Conservation (phyloP, 2,329 filamentous ascomycete genomes). For the Penicillium glabrum region DNA sequence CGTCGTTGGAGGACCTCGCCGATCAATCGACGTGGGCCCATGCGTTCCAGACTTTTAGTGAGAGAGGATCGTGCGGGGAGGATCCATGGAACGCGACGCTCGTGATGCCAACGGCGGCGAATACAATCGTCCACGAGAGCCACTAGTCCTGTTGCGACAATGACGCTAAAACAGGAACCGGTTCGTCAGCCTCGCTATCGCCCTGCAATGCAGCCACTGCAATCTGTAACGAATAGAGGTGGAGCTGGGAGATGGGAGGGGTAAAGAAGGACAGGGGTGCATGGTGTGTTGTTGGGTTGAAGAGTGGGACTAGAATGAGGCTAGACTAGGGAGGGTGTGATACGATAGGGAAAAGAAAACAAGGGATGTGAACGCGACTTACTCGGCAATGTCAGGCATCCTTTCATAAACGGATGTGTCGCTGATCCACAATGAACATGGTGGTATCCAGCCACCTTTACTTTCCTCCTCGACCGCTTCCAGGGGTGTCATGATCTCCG, state of each 20-base stretch:
- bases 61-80: slow-evolving; percentile 54
- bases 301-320: neutral
- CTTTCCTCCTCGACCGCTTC: slow-evolving; percentile 70
- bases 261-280: neutral
- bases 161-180: slow-evolving; percentile 58
- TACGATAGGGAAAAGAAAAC: neutral
- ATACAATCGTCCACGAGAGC: slow-evolving; percentile 90
- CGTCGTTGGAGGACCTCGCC: slow-evolving; percentile 63
- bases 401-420: slow-evolving; percentile 68
- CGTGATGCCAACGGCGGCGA: slow-evolving; percentile 69
- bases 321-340: neutral
- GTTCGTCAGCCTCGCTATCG: slow-evolving; percentile 10
- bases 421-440: slow-evolving; percentile 86
- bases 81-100: slow-evolving; percentile 52
- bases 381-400: slow-evolving; percentile 84
- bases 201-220: neutral
- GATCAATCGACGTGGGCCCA: slow-evolving; percentile 62
- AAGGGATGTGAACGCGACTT: slow-evolving; percentile 43
- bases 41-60: slow-evolving; percentile 60
- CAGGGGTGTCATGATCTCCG: slow-evolving; percentile 69
- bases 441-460: slow-evolving; percentile 86
- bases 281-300: neutral
- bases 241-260: neutral
- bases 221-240: neutral
- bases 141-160: slow-evolving; percentile 86